phyloP scores from a whole-genome alignment of 148 eudicot genomes.

The Chenopodium formosanum region DNA sequence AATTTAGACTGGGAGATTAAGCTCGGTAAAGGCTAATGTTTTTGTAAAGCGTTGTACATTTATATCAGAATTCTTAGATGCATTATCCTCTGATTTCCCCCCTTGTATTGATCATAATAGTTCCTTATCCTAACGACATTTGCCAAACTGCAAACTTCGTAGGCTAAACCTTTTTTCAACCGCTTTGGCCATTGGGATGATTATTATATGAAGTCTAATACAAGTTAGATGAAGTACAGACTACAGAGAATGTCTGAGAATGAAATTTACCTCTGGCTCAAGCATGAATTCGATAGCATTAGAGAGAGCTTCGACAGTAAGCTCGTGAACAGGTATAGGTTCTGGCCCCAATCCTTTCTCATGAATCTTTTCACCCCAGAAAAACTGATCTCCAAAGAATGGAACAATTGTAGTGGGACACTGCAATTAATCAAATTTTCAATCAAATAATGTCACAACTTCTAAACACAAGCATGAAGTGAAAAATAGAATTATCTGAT shows the following conservation, averaged over 20 bases:
- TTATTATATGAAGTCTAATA: too few species aligned
- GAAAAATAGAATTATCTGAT: neutral
- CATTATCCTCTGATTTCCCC: too few species aligned
- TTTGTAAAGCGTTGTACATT: too few species aligned
- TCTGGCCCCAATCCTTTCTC: slow-evolving; percentile 86
- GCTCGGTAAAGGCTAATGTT: too few species aligned
- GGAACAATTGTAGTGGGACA: slow-evolving; percentile 95
- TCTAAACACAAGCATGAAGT: neutral
- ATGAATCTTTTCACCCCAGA: slow-evolving; percentile 85
- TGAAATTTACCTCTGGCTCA: slow-evolving; percentile 66
- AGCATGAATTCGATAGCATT: slow-evolving; percentile 80
- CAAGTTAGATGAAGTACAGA: neutral
- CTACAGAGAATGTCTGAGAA: neutral
- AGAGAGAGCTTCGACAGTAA: slow-evolving; percentile 66
- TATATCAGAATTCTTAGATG: too few species aligned
- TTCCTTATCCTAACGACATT: too few species aligned
- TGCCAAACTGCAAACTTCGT: too few species aligned
- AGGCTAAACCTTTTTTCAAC: too few species aligned
- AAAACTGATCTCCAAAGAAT: slow-evolving; percentile 93
- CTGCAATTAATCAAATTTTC: slow-evolving; percentile 35
- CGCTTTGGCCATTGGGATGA: too few species aligned
- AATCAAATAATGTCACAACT: neutral
- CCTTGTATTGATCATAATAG: too few species aligned
- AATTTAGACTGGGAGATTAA: too few species aligned
- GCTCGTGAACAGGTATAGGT: slow-evolving; percentile 74